Evolutionary conservation across 225 moss, liverwort and hornwort species (phyloP).

Genomic region (Rhytidiadelphus loreus): DNA sequence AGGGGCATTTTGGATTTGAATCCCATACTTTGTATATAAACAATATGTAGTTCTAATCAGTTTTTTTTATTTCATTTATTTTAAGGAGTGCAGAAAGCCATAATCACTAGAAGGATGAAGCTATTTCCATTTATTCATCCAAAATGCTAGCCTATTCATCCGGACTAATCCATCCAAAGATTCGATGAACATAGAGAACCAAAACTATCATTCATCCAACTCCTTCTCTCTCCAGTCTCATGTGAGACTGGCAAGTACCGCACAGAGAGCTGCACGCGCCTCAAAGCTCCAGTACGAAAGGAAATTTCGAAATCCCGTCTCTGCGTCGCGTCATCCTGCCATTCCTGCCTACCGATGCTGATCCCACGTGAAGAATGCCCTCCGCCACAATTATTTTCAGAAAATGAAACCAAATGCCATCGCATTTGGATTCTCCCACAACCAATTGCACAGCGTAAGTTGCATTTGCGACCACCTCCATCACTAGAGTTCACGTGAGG

Average conservation of each 20-base stretch:
- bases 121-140: too few relatives aligned
- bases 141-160: too few relatives aligned
- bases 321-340: not conserved
- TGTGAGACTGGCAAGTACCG: not conserved
- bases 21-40: too few relatives aligned
- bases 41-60: too few relatives aligned
- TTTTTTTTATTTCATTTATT: too few relatives aligned
- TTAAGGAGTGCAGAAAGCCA: too few relatives aligned
- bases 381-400: rapidly evolving
- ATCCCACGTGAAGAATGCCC: too few relatives aligned
- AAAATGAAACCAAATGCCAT: not conserved
- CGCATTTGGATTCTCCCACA: not conserved
- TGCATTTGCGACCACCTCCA: not conserved
- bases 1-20: not conserved
- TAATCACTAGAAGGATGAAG: too few relatives aligned
- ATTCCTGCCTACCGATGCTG: not conserved
- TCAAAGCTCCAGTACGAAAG: too few relatives aligned
- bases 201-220: not conserved
- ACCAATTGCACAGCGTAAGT: not conserved
- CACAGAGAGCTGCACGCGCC: not conserved
- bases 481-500: not conserved
- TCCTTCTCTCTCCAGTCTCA: not conserved
- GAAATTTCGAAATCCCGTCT: not conserved
- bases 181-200: not conserved
- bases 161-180: not conserved